Base-by-base conservation (phyloP, 345 rosid genomes). In the Erodium maritimum region DNA sequence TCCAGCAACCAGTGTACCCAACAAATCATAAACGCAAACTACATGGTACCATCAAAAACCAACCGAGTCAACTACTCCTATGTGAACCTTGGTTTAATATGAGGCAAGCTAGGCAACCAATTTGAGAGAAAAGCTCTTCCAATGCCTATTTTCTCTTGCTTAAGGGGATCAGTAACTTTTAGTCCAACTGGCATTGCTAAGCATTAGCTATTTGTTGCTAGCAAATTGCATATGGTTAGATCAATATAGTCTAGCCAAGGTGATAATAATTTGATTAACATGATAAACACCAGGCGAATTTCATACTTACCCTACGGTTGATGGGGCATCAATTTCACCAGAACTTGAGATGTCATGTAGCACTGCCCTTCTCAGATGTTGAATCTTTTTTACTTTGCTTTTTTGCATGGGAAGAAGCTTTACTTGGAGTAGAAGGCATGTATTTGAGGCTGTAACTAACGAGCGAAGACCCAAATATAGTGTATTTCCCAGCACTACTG, bases 401-500 rank as follows among this genome's bases (percentile, higher is more conserved):
- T 11, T 59, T 57, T 17, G 62, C 25, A 29, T 29, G 37, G 5
- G 37, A 29, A 42, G 48, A 42, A 11, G 48, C 17, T 42, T 42
- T 42, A 14, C 14, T 42, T 42, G 48, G 48, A 42, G 48, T 42
- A 42, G 48, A 42, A 42, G 60, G 52, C 66, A 72, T 58, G 20
- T 68, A 68, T 64, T 73, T 73, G 60, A 76, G 91, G 52, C 73
- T 52, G 73, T 78, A 81, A 65, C 82, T 75, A 53, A 81, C 77
- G 60, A 79, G 85, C 24, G 88, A 77, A 51, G 87, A 87, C 22
- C 93, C 87, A 24, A 80, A 82, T 51, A 76, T 74, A 65, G 74
- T 70, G 69, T 79, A 79, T 66, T 80, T 85, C 34, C 83, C 85
- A 1, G 87, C 73, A 62, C 82, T 80, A 72, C 87, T 80, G 73